Evolutionary conservation across 129 eudicot species (phyloP).

Genomic region (Centrapalus pauciflorus): DNA sequence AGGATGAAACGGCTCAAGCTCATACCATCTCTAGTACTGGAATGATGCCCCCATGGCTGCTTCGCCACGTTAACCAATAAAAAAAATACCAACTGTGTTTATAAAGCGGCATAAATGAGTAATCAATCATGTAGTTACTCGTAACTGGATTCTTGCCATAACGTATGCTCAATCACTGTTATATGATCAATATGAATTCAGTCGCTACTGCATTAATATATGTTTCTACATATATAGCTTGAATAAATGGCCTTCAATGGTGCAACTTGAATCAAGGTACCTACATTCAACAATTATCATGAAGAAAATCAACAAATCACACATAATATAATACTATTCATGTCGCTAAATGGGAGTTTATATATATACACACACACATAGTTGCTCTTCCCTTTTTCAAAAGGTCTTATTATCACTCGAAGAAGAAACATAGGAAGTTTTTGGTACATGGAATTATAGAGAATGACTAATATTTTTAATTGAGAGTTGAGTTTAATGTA

Average conservation of each 20-base stretch:
- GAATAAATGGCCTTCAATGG: neutral
- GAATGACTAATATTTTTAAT: no score
- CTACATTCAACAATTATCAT: no score
- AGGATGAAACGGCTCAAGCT: conserved; percentile 20
- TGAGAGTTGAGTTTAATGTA: no score
- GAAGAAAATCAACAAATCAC: no score
- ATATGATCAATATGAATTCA: neutral
- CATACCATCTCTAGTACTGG: conserved; percentile 20
- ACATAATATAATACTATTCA: no score
- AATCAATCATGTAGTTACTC: conserved; percentile 9
- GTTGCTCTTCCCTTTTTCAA: no score
- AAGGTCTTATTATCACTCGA: no score
- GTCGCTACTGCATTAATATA: neutral
- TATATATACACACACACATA: no score
- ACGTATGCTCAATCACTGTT: conserved; percentile 20
- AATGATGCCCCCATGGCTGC: conserved; percentile 30
- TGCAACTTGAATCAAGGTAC: no score
- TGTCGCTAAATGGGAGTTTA: no score
- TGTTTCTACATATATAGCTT: conserved; percentile 7
- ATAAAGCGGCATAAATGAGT: conserved; percentile 10
- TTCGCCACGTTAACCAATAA: conserved; percentile 27
- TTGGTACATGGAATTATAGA: no score
- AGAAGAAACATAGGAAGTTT: no score
- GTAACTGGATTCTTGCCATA: conserved; percentile 13
- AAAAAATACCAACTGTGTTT: neutral